Evolutionary conservation across 768 basidiomycete genomes (phyloP), one percentile per base, ranked within the genome.

Genomic region (Amanita fuliginea): DNA sequence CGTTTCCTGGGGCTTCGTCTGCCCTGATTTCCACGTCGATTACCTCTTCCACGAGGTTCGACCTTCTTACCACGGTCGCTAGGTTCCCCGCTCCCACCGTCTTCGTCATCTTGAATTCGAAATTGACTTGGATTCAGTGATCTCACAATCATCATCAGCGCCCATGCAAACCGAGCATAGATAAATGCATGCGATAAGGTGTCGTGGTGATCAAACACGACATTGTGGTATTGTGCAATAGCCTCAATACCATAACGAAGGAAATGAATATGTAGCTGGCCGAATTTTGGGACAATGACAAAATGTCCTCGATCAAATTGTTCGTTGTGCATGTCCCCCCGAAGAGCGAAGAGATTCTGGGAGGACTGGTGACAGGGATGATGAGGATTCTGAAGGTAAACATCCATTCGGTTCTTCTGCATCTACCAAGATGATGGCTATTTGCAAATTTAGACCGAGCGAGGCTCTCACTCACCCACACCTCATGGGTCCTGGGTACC

Each of bases 111-210:
- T 8, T 8, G 3, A 42, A 26, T 41, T 36, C 34, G 37, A 30
- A 52, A 47, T 11, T 26, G 19, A 14, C 48, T 40, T 24, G 30
- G 10, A 16, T n/a, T 13, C 28, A 21, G 11, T n/a, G 14, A 13
- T 10, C 41, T 42, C 18, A 53, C 51, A 42, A 51, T 47, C 26
- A 47, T 54, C 4, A 46, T 47, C 36, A 56, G 26, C n/a, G 53
- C 55, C 55, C 53, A 56, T 32, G 55, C 55, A 35, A 56, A 56
- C 16, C 55, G 55, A 42, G 55, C 55, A 51, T 51, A 56, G 33
- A 56, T 46, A 16, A 37, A 21, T 53, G 50, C 49, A 26, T 42
- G 49, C 11, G 45, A 40, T 30, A 51, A 43, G 2, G 35, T 16
- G 37, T 56, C 44, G 32, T 35, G 28, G 46, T 46, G 53, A 49